Base-by-base conservation (phyloP, 2,329 filamentous ascomycete genomes). In the Diaporthe capsici region DNA sequence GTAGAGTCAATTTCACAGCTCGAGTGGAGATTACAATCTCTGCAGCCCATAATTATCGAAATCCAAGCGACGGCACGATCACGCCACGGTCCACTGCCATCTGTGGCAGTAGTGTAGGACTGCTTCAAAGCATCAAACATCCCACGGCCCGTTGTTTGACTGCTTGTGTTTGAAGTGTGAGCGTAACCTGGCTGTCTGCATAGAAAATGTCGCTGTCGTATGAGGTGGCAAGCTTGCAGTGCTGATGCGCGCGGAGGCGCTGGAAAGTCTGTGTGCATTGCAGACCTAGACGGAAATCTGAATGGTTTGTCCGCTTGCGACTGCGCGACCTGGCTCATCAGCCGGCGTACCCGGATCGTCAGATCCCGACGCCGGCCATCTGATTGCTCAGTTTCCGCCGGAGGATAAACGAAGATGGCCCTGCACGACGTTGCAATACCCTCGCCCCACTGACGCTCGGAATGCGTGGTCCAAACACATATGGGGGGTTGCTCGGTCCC, bases 1-100 rank as follows among this genome's bases (percentile, higher is more conserved):
- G 49, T 51, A 70, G 49, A 70, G 49, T 55, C 34, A 70, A 70
- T 70, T 17, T 55, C 49, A 25, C 17, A n/a, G 49, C 65, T 70
- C 8, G 34, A 17, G 65, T 70, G 65, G 65, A 20, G 47, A 47
- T 13, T 28, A 31, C 34, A 70, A 70, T 70, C 34, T 49, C 42
- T 55, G 49, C 34, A 55, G 34, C 65, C 34, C 49, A 55, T 25
- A n/a, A 34, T 20, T 20, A 22, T 25, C n/a, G 31, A 68, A 28
- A 39, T 53, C 17, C 25, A 42, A 53, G 47, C 65, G 47, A 37
- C 31, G 34, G 22, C 7, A 25, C 58, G 37, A 61, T 28, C 13
- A 44, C 12, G 58, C 37, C 58, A 25, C 20, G 37, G 31, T 17
- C 65, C 65, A 68, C 65, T 31, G 49, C 65, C 55, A 55, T 70